Evolutionary conservation across 2,329 filamentous ascomycete genomes (phyloP), one percentile per base, ranked within the genome.

Genomic region (Hypoxylon sp.): DNA sequence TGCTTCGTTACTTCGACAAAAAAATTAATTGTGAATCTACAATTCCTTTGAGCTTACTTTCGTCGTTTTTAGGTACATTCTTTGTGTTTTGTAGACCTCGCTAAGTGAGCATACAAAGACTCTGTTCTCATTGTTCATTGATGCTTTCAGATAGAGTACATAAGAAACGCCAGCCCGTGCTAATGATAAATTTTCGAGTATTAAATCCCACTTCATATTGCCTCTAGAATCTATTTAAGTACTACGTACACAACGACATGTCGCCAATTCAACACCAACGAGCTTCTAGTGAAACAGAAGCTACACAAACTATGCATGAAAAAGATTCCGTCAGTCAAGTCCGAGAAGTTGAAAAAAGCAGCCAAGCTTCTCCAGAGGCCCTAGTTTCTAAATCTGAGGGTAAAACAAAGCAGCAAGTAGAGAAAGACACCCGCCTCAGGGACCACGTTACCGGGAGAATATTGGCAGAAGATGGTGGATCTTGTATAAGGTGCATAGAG

Each of bases 401-500:
- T 13, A 9, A 60, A 28, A 11, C 34, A 23, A 32, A 25, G 4
- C 13, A 59, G 9, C 36, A 19, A 14, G n/a, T n/a, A n/a, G n/a
- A n/a, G n/a, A n/a, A n/a, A n/a, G n/a, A n/a, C n/a, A n/a, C n/a
- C n/a, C n/a, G n/a, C 17, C 53, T 34, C 11, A 53, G 68, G 17
- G 73, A 75, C 28, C 0, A 5, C 2, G 28, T 70, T 0, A 76
- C 75, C 0, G 75, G 75, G 5, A 63, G 72, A 2, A 10, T 13
- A 1, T 23, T 76, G 0, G 56, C 63, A 1, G 34, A 73, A 2
- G 49, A 66, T 13, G 67, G 65, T 1, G 62, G 51, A 2, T 46
- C 68, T n/a, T 77, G 75, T 51, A 50, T 76, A 1, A 56, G 71
- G 6, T 77, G 75, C 32, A 45, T 36, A 2, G 65, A 72, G 14